Conservation (phyloP, 1,284 basidiomycete genomes). For the Irpex sp. region DNA sequence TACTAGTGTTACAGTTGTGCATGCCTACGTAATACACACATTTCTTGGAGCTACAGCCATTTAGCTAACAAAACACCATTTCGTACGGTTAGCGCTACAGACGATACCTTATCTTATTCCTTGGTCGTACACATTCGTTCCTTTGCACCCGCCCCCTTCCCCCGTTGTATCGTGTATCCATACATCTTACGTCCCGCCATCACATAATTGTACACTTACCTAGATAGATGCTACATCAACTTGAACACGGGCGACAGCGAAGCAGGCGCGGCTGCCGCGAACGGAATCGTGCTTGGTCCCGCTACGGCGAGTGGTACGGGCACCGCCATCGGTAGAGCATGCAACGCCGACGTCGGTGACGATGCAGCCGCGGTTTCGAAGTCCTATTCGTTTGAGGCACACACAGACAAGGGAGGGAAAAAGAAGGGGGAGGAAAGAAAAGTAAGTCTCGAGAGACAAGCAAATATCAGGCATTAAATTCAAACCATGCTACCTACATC, state of each 20-base stretch:
- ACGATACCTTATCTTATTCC: constrained; percentile 4
- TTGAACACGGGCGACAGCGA: constrained; percentile 26
- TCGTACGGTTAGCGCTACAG: constrained; percentile 12
- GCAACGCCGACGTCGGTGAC: constrained; percentile 26
- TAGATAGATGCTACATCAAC: constrained; percentile 7
- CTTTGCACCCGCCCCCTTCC: background rate
- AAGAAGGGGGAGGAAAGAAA: background rate
- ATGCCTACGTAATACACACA: constrained; percentile 5
- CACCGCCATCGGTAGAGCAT: constrained; percentile 22
- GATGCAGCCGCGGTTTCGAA: constrained; percentile 27
- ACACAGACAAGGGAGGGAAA: constrained; percentile 1
- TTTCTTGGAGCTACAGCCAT: constrained; percentile 2
- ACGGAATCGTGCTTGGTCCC: constrained; percentile 8
- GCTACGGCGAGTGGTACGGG: constrained; percentile 6
- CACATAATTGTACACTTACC: constrained; percentile 24
- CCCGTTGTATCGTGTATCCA: constrained; percentile 17
- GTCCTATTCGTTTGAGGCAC: constrained; percentile 19
- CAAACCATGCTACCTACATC: constrained; percentile 47
- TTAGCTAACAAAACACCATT: constrained; percentile 1
- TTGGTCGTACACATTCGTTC: constrained; percentile 8
- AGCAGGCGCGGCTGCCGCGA: constrained; percentile 22
- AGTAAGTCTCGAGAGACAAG: constrained; percentile 1
- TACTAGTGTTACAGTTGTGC: constrained; percentile 5
- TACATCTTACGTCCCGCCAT: constrained; percentile 13
- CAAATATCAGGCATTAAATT: constrained; percentile 10